Conservation (phyloP, 768 basidiomycete species). For the Leccinellum luteum region DNA sequence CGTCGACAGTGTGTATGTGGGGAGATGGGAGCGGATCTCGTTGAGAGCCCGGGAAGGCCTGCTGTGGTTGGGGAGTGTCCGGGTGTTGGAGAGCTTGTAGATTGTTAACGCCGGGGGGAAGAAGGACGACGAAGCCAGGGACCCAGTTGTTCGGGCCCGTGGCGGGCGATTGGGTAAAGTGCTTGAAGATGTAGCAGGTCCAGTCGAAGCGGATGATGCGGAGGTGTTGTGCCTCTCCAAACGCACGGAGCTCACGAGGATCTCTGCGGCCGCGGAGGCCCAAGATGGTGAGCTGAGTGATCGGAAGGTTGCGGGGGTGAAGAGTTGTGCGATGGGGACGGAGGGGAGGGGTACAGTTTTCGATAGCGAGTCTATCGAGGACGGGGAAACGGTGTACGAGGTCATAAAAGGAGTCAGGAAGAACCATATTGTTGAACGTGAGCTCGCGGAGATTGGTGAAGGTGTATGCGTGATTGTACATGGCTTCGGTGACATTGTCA, state of each 20-base stretch:
- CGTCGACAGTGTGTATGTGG: slow-evolving; percentile 29
- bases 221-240: slow-evolving; percentile 37
- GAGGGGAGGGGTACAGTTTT: slow-evolving; percentile 36
- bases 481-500: slow-evolving; percentile 11
- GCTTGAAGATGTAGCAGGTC: slow-evolving; percentile 38
- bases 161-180: slow-evolving; percentile 14
- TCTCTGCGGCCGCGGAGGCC: slow-evolving; percentile 33
- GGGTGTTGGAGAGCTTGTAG: slow-evolving; percentile 12
- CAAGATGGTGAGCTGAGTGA: slow-evolving; percentile 41
- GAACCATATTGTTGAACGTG: slow-evolving; percentile 35
- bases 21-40: slow-evolving; percentile 18
- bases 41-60: slow-evolving; percentile 6
- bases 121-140: slow-evolving; percentile 10
- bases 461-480: slow-evolving; percentile 16
- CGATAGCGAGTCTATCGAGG: slow-evolving; percentile 40
- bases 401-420: slow-evolving; percentile 35
- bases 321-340: slow-evolving; percentile 14
- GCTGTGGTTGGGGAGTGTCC: background rate
- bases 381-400: slow-evolving; percentile 37
- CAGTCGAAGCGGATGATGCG: slow-evolving; percentile 44
- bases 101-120: slow-evolving; percentile 5
- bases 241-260: slow-evolving; percentile 26
- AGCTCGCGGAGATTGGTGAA: slow-evolving; percentile 40
- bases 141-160: slow-evolving; percentile 8
- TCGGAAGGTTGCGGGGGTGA: slow-evolving; percentile 38